phyloP scores from a whole-genome alignment of 2,329 filamentous ascomycete genomes.

The Pseudogymnoascus sp. region DNA sequence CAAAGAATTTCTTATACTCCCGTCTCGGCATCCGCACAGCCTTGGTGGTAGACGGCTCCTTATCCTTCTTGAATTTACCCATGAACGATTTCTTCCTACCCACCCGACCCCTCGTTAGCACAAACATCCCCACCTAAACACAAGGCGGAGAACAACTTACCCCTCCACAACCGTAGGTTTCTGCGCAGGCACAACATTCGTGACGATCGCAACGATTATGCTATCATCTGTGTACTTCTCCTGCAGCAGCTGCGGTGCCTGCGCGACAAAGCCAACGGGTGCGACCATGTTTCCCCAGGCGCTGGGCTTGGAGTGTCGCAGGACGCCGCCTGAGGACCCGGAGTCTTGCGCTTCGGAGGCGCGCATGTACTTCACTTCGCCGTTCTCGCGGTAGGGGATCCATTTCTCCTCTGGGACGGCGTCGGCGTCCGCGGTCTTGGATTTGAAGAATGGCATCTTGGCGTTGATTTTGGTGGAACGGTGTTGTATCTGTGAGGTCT shows the following conservation, averaged over 20 bases:
- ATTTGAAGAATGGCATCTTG: not conserved
- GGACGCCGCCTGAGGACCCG: slow-evolving; percentile 22
- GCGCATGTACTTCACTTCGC: not conserved
- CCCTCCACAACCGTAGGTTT: not conserved
- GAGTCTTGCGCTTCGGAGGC: slow-evolving; percentile 17
- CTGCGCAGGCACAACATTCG: slow-evolving; percentile 14
- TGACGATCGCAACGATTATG: slow-evolving; percentile 26
- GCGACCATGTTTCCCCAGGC: slow-evolving; percentile 13
- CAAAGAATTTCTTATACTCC: slow-evolving; percentile 27
- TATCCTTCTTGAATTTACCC: slow-evolving; percentile 12
- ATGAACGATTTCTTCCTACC: slow-evolving; percentile 13
- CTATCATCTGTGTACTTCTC: slow-evolving; percentile 26
- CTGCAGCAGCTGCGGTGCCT: slow-evolving; percentile 20
- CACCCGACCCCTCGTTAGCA: not conserved
- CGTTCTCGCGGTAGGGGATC: not conserved
- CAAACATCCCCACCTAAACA: not conserved
- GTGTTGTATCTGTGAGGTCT: not conserved
- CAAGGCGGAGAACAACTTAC: not conserved
- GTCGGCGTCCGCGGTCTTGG: not conserved
- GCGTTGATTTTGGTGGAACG: not conserved
- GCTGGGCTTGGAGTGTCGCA: slow-evolving; percentile 16
- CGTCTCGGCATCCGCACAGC: slow-evolving; percentile 28
- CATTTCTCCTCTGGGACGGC: not conserved
- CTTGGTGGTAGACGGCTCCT: slow-evolving; percentile 16
- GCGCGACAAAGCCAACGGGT: slow-evolving; percentile 18